These are phyloP conservation scores for Picea sitchensis DNA, from an alignment of 75 land plant genomes.

Conservation along the genomic window DNA sequence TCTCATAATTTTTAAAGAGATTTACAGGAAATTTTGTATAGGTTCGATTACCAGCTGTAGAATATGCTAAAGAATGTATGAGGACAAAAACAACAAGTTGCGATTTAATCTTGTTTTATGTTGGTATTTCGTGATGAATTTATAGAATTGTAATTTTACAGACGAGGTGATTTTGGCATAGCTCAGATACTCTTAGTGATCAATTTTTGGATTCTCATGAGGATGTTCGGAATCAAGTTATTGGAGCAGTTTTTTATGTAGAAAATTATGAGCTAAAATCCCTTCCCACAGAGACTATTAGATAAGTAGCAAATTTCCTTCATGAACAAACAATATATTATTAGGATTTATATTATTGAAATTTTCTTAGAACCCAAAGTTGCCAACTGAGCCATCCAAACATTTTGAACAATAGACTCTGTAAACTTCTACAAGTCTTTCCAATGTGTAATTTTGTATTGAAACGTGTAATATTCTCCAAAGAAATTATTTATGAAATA, in stretches of 20 bases:
- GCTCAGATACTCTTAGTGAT: constrained; percentile 54
- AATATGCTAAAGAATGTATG: constrained; percentile 54
- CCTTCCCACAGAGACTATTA: constrained; percentile 42
- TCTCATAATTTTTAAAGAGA: constrained; percentile 63
- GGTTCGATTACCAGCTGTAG: constrained; percentile 57
- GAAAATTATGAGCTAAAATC: constrained; percentile 26
- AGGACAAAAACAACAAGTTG: constrained; percentile 2
- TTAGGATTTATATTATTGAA: neutral
- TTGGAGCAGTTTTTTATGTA: constrained; percentile 64
- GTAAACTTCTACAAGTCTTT: too few relatives aligned
- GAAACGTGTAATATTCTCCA: constrained; percentile 27
- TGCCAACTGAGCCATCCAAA: too few relatives aligned
- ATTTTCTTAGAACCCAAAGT: neutral
- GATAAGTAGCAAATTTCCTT: constrained; percentile 56
- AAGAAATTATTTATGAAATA: neutral
- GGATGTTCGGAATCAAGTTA: constrained; percentile 66
- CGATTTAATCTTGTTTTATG: neutral
- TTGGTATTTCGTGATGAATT: neutral
- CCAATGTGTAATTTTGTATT: constrained; percentile 8
- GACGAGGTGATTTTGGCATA: neutral
- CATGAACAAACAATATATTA: constrained; percentile 58
- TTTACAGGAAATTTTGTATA: constrained; percentile 57
- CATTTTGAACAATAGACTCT: too few relatives aligned
- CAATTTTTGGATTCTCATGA: constrained; percentile 76
- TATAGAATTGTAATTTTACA: neutral